Evolutionary conservation across 2,329 filamentous ascomycete genomes (phyloP), one percentile per base, ranked within the genome.

Genomic region (Ophiostoma quercus): DNA sequence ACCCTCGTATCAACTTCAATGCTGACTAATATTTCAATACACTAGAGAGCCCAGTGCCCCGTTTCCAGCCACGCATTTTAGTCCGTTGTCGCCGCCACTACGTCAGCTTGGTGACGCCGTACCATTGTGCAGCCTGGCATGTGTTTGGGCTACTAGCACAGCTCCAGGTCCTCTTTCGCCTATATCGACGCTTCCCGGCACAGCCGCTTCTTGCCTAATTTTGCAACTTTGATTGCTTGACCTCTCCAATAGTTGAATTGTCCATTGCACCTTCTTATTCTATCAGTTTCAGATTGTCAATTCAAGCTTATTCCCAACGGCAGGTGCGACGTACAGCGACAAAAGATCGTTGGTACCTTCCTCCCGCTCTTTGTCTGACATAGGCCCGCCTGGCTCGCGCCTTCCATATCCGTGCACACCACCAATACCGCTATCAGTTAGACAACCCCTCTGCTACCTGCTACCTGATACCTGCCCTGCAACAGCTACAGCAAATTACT

Each of bases 11-110:
- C 41, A 14, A 43, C 7, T n/a, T n/a, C 16, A 4, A 7, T 47
- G 43, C 5, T 47, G 43, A 47, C 43, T 47, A 47, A 47, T 47
- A 47, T 8, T n/a, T 5, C 14, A 47, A n/a, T 47, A 47, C 43
- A 16, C 16, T 47, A 47, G 19, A 8, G 32, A 34, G 32, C 32
- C 16, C 4, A 67, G n/a, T 11, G 67, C 67, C 54, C 54, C 54
- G 39, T 37, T 65, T 29, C 63, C 70, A 71, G 68, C 70, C 68
- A 69, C 70, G 41, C 43, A 43, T 65, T 67, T 62, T 32, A 51
- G 54, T 32, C 68, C 66, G 25, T n/a, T 25, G 51, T 57, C 41
- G 54, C 69, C 47, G 51, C 62, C 57, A 68, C 69, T 68, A 68
- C 69, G 69, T 71, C 51, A 57, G 51, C 51, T 57, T 25, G 51